Base-by-base conservation (phyloP, 192 early-diverging fungal genomes). In the Paraglomus brasilianum region DNA sequence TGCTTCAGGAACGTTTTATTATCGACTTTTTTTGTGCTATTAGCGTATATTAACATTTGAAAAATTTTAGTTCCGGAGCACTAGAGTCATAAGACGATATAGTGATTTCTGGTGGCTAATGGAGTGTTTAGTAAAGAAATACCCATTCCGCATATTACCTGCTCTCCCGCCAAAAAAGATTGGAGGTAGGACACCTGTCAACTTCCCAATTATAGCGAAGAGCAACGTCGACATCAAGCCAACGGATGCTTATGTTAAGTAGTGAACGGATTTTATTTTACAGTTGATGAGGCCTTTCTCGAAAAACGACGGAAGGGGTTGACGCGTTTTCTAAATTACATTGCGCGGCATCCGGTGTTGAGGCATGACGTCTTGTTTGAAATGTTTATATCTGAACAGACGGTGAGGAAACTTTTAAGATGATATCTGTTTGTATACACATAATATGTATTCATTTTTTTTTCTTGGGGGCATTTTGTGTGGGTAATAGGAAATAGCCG, bases 51-150 rank as follows among this genome's bases (percentile, higher is more conserved):
- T 43, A 53, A 40, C 13, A 63, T 10, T 17, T 14, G 17, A 24
- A 10, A 21, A 51, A 53, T n/a, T 36, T 58, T 38, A 84, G 68
- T 73, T 78, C 15, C 83, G 78, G 10, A 64, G 73, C 43, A 78
- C 78, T 43, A 77, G 70, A 49, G 94, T 94, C 1, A 72, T 87
- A 38, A 86, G 95, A 13, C 84, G 95, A 71, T 97, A 93, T 76
- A 94, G 89, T 60, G 95, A 97, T 74, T 95, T 97, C 75, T 85
- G 87, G 75, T 95, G 92, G 93, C 77, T 97, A 38, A 83, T 86
- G 56, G 92, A 94, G 59, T 81, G 87, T 15, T 73, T 97, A 6
- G 69, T 85, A 47, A 90, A 86, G 60, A 75, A 86, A 55, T 98
- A 95, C 71, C 93, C 93, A 8, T 91, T 84, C 53, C 79, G 95